Percentiles rank a stretch among this genome's conserved stretches.
phyloP scores from a whole-genome alignment of 352 stramenopile species.

The Globisporangium sylvaticum region DNA sequence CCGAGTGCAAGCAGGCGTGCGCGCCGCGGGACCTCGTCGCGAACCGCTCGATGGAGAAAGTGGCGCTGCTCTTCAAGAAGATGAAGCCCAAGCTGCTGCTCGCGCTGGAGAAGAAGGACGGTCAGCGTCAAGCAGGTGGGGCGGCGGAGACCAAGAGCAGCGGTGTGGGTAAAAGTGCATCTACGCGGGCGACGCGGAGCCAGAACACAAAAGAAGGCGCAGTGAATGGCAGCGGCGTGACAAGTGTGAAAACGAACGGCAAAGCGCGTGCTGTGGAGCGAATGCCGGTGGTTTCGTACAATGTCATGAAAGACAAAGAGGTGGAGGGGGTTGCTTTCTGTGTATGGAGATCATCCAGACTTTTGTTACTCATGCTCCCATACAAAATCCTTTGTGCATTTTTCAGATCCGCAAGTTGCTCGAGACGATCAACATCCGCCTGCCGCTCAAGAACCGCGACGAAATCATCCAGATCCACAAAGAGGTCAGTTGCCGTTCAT shows the following conservation, averaged over 20 bases:
- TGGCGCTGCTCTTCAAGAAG: conserved; percentile 60
- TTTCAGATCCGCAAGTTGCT: conserved; percentile 57
- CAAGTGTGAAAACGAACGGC: conserved; percentile 2
- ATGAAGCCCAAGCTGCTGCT: conserved; percentile 66
- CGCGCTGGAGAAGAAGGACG: conserved; percentile 22
- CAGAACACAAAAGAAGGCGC: neutral
- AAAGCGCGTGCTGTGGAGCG: conserved; percentile 30
- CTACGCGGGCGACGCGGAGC: neutral
- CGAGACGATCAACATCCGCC: conserved; percentile 58
- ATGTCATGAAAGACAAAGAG: conserved; percentile 84
- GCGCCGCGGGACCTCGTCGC: conserved; percentile 51
- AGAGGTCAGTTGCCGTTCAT: conserved; percentile 37
- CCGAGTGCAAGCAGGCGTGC: conserved; percentile 75
- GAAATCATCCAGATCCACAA: conserved; percentile 88
- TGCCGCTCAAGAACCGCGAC: conserved; percentile 64
- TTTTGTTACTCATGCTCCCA: neutral
- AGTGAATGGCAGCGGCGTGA: neutral
- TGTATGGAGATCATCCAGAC: neutral
- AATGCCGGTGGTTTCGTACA: conserved; percentile 80
- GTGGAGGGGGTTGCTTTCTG: conserved; percentile 13
- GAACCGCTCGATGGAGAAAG: conserved; percentile 72
- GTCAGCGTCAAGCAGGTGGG: neutral
- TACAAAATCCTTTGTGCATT: neutral
- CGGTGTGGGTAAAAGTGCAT: neutral
- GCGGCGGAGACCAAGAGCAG: conserved; percentile 1